These are phyloP conservation scores for Tuber aestivum DNA, from an alignment of 495 filamentous ascomycete species.

Conservation along the genomic window DNA sequence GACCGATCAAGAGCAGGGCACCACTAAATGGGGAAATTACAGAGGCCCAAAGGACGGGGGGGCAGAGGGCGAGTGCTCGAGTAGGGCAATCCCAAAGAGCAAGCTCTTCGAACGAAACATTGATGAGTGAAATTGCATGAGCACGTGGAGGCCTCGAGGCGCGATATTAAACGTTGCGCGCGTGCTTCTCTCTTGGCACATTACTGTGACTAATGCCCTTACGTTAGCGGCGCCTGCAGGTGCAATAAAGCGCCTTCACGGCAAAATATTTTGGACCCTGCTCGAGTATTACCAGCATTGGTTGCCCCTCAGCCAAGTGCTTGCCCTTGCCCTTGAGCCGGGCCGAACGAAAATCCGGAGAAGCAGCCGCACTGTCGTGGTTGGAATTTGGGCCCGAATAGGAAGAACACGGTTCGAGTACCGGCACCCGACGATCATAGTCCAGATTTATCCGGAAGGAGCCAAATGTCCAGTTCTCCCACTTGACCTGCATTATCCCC, in stretches of 20 bases:
- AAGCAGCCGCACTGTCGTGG: not conserved
- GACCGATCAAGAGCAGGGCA: not conserved
- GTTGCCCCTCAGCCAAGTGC: not conserved
- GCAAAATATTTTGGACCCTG: not conserved
- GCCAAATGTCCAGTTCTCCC: not conserved
- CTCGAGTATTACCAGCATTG: not conserved
- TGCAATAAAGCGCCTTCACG: not conserved
- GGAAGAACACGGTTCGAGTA: not conserved
- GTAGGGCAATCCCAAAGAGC: not conserved
- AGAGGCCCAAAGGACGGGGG: not conserved
- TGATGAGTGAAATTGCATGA: not conserved
- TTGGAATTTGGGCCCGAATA: not conserved
- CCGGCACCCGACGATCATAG: not conserved
- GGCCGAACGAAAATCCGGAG: not conserved
- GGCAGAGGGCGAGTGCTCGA: no score
- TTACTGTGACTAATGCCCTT: not conserved
- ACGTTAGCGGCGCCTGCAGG: not conserved
- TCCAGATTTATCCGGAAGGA: not conserved
- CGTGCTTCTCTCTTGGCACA: not conserved
- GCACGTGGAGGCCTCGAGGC: not conserved
- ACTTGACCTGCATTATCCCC: not conserved
- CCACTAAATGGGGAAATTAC: not conserved
- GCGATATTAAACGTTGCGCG: not conserved
- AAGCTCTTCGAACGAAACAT: not conserved
- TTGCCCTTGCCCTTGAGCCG: not conserved